phyloP scores from a whole-genome alignment of 2,329 filamentous ascomycete species.

The Ophiostoma populinum region DNA sequence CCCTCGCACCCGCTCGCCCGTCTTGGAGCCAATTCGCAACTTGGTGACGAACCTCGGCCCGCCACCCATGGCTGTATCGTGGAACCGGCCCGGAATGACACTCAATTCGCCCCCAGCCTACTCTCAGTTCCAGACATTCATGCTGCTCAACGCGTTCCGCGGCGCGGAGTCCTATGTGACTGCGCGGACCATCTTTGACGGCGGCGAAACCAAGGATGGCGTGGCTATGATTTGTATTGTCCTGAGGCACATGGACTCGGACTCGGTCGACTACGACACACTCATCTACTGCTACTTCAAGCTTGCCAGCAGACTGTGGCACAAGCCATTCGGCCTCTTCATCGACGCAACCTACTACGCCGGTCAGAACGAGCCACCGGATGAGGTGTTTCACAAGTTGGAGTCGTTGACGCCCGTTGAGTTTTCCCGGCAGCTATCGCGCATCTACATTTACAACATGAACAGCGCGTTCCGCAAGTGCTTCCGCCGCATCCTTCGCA shows the following conservation, averaged over 20 bases:
- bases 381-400: constrained; percentile 46
- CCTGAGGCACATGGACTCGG: constrained; percentile 47
- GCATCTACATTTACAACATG: constrained; percentile 58
- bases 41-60: constrained; percentile 50
- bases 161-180: constrained; percentile 47
- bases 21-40: constrained; percentile 41
- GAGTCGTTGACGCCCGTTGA: constrained; percentile 46
- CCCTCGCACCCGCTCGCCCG: constrained; percentile 32
- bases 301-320: constrained; percentile 53
- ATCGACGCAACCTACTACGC: constrained; percentile 56
- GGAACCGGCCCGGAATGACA: constrained; percentile 50
- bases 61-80: constrained; percentile 49
- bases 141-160: constrained; percentile 51
- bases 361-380: constrained; percentile 47
- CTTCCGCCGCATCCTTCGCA: constrained; percentile 44
- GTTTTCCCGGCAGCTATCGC: constrained; percentile 37
- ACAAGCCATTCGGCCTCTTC: constrained; percentile 48
- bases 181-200: constrained; percentile 50
- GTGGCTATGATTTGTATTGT: constrained; percentile 53
- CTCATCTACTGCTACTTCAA: constrained; percentile 52
- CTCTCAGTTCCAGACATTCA: constrained; percentile 54
- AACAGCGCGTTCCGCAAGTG: constrained; percentile 54
- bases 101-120: constrained; percentile 45
- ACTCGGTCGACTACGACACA: constrained; percentile 47
- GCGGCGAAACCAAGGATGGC: constrained; percentile 54